phyloP scores from a whole-genome alignment of 1,284 basidiomycete genomes.

The Golubevia pallescens region DNA sequence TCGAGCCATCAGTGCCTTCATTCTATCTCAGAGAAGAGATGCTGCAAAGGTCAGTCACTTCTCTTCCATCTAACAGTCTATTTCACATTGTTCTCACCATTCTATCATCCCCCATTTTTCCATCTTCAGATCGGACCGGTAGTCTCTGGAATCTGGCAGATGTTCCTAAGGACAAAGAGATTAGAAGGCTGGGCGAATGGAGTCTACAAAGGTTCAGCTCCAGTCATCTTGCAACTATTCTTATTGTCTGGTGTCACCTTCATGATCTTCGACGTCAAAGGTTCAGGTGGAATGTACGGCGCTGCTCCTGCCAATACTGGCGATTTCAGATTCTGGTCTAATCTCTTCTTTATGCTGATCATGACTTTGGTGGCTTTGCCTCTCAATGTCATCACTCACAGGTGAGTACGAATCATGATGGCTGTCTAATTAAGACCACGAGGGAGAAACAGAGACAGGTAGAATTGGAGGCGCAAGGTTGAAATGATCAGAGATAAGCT shows the following conservation, averaged over 20 bases:
- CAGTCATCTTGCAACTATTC: conserved; percentile 30
- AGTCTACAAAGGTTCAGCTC: conserved; percentile 45
- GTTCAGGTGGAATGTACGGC: conserved; percentile 37
- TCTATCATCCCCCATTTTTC: neutral
- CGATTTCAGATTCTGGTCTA: conserved; percentile 43
- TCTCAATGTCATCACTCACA: conserved; percentile 43
- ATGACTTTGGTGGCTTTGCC: conserved; percentile 39
- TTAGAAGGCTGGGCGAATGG: conserved; percentile 54
- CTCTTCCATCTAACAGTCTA: too few relatives aligned
- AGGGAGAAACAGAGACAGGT: too few relatives aligned
- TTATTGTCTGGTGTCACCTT: conserved; percentile 28
- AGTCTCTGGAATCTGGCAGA: conserved; percentile 43
- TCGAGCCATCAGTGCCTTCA: conserved; percentile 30
- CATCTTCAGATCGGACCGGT: conserved; percentile 30
- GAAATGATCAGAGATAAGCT: conserved; percentile 2
- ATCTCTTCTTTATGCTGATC: conserved; percentile 44
- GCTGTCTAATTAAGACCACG: too few relatives aligned
- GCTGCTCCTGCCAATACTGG: conserved; percentile 42
- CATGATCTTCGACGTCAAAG: conserved; percentile 32
- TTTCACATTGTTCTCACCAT: neutral
- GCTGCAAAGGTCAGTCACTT: conserved; percentile 38
- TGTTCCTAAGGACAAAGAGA: conserved; percentile 45
- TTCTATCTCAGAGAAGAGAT: conserved; percentile 33
- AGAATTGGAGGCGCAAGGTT: too few relatives aligned
- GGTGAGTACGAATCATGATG: conserved; percentile 16